Conservation (phyloP, 2,329 filamentous ascomycete genomes). For the Trichoderma breve region DNA sequence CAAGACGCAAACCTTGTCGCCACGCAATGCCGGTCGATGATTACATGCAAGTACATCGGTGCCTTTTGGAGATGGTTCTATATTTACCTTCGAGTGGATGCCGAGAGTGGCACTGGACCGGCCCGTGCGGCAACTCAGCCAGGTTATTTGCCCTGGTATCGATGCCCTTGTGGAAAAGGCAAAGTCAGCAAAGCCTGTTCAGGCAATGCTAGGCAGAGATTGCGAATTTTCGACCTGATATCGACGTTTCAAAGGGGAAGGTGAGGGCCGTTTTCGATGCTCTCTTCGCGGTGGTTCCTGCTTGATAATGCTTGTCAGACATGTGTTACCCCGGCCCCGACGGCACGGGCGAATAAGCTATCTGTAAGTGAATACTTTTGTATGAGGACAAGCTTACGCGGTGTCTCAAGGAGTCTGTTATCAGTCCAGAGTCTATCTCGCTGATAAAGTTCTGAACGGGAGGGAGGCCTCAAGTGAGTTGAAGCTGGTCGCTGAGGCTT, state of each 20-base stretch:
- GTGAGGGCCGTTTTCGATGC: background rate
- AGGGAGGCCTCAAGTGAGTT: background rate
- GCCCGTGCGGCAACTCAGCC: background rate
- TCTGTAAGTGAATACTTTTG: background rate
- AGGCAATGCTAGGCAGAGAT: background rate
- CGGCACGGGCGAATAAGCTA: constrained; percentile 19
- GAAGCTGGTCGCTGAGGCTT: background rate
- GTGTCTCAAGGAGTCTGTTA: background rate
- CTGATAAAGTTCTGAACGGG: background rate
- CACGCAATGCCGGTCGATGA: background rate
- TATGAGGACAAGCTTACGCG: background rate
- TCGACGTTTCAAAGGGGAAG: constrained; percentile 13
- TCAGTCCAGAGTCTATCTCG: background rate
- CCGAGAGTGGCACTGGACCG: background rate
- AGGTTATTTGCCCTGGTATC: background rate
- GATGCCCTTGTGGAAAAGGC: background rate
- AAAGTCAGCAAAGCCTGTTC: background rate
- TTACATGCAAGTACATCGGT: background rate
- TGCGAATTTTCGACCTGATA: constrained; percentile 1
- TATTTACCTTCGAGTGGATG: constrained; percentile 6
- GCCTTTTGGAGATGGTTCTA: background rate
- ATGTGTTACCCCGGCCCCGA: constrained; percentile 21
- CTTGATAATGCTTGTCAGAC: constrained; percentile 15
- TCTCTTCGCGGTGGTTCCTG: background rate
- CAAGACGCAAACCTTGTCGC: background rate